Conservation (phyloP, 1,284 basidiomycete species). For the Neonothopanus nambi region DNA sequence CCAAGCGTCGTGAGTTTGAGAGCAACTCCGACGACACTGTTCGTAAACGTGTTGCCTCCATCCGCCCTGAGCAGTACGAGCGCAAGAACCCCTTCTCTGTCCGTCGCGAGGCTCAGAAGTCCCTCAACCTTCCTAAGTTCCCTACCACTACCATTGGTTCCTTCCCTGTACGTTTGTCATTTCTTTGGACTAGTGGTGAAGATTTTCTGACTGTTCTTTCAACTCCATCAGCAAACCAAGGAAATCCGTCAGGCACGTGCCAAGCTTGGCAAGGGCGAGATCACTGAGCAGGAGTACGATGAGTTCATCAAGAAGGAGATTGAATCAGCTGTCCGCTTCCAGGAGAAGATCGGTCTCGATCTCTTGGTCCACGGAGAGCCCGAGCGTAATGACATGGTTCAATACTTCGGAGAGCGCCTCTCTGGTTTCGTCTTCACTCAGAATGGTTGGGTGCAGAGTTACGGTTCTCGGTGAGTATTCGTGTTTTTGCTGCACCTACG, state of each 20-base stretch:
- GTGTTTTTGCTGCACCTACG: neutral
- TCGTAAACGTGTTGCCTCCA: constrained; percentile 92
- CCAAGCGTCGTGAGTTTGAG: constrained; percentile 96
- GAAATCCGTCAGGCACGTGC: constrained; percentile 97
- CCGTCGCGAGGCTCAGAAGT: constrained; percentile 85
- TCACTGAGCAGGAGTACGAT: constrained; percentile 90
- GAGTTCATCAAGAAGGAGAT: constrained; percentile 99
- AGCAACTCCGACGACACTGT: constrained; percentile 92
- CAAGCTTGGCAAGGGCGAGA: constrained; percentile 92
- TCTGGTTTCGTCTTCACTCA: constrained; percentile 97
- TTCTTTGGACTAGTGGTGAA: neutral
- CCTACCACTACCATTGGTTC: constrained; percentile 99
- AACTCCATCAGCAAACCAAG: constrained; percentile 92
- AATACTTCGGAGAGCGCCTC: constrained; percentile 99
- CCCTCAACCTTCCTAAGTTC: constrained; percentile 94
- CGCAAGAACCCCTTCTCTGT: constrained; percentile 90
- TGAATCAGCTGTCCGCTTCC: constrained; percentile 91
- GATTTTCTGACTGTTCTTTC: constrained; percentile 11
- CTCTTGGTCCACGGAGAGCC: constrained; percentile 99
- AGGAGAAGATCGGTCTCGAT: constrained; percentile 98
- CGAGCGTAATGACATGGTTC: constrained; percentile 99
- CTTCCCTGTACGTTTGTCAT: constrained; percentile 71
- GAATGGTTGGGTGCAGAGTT: constrained; percentile 99
- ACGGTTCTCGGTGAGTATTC: constrained; percentile 77
- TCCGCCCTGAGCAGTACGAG: constrained; percentile 86